Base-by-base conservation (phyloP, 2,329 filamentous ascomycete genomes). In the Penicillium sp. region DNA sequence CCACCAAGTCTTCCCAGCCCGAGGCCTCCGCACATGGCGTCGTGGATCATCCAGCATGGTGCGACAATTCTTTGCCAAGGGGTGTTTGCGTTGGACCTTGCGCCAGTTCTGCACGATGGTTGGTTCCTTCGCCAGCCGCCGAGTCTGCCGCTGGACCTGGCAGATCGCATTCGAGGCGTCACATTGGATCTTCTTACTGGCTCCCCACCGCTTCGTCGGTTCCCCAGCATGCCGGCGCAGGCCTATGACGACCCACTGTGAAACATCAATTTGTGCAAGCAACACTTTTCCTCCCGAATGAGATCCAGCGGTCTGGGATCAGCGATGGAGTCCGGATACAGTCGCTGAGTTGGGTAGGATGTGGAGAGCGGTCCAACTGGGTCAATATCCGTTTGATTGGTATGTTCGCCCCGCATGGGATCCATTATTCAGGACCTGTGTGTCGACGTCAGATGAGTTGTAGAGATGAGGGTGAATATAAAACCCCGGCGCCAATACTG, bases 381-480 rank as follows among this genome's bases (percentile, higher is more conserved):
- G 25, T 4, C 10, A 27, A 44, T 45, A 23, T 52, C 46, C 40
- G 37, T 37, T 48, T 52, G 27, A 52, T 51, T 52, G 39, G 37
- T 41, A 30, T 32, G 32, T 10, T 6, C 20, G 39, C 25, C n/a
- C 20, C 30, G 2, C 30, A 22, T 27, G 30, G 35, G 13, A 14
- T 34, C 34, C 29, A 18, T 39, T 28, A 48, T 44, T 30, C 31
- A 41, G 34, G 35, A n/a, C 25, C 25, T 13, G 9, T 27, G 25
- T 11, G 25, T 11, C 12, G 10, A 11, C 12, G 25, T 13, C 10
- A 13, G 25, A 27, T 6, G 25, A 6, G 4, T 13, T n/a, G 11
- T 6, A 5, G 25, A 23, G 26, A 11, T 6, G 36, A 47, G 26
- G 7, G 35, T 40, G 32, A 32, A 39, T 52, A 52, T 54, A 55